Conservation (phyloP, 2,329 filamentous ascomycete genomes). For the Fusarium luffae region DNA sequence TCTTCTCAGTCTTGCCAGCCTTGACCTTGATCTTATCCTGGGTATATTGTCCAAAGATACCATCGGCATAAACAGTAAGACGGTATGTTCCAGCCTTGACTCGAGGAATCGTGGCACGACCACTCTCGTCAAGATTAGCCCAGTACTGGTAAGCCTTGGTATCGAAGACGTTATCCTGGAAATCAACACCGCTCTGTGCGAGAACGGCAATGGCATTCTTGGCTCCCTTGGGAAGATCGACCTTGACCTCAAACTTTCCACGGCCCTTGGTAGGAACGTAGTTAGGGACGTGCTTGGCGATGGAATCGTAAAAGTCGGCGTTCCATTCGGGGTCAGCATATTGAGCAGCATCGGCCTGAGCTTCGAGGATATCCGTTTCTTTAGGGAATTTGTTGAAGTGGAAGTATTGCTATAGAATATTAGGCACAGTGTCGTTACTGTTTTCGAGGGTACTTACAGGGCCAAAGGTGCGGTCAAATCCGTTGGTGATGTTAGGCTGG, state of each 20-base stretch:
- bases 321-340: slow-evolving; percentile 66
- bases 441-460: slow-evolving; percentile 49
- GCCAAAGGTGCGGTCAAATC: slow-evolving; percentile 73
- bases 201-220: slow-evolving; percentile 66
- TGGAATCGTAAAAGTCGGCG: slow-evolving; percentile 70
- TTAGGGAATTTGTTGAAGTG: slow-evolving; percentile 68
- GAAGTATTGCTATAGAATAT: slow-evolving; percentile 60
- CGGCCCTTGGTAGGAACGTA: slow-evolving; percentile 65
- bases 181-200: slow-evolving; percentile 48
- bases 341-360: slow-evolving; percentile 65
- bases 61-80: slow-evolving; percentile 71
- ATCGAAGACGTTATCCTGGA: slow-evolving; percentile 60
- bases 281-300: slow-evolving; percentile 68
- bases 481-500: slow-evolving; percentile 69
- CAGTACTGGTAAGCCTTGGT: slow-evolving; percentile 71
- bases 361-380: slow-evolving; percentile 57
- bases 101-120: slow-evolving; percentile 63
- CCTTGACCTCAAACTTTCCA: slow-evolving; percentile 60
- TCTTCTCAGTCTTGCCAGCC: slow-evolving; percentile 51
- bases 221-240: slow-evolving; percentile 64
- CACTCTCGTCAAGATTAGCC: slow-evolving; percentile 61
- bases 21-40: slow-evolving; percentile 61
- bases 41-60: slow-evolving; percentile 69
- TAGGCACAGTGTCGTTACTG: too few relatives aligned
- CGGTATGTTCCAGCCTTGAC: slow-evolving; percentile 70